phyloP scores from a whole-genome alignment of 306 rosid species.

The Lagenaria siceraria region DNA sequence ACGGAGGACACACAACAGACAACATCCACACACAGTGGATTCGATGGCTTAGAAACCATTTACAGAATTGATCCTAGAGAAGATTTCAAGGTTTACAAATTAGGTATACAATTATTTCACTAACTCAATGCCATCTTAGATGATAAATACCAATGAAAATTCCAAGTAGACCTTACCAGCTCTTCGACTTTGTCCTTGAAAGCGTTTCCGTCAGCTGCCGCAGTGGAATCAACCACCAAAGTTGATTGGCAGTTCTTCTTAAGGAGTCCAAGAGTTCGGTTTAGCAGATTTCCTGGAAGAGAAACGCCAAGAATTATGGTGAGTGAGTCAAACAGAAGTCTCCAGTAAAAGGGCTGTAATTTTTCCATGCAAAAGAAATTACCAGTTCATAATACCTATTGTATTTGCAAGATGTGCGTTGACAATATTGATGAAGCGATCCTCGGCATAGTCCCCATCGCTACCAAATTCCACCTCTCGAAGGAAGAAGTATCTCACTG shows the following conservation, averaged over 20 bases:
- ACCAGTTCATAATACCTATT: constrained; percentile 40
- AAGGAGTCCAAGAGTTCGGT: constrained; percentile 81
- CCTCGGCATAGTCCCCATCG: constrained; percentile 95
- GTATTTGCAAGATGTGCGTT: constrained; percentile 98
- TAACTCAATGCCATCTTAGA: constrained; percentile 1
- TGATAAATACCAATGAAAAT: not conserved
- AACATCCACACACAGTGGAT: not conserved
- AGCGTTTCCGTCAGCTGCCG: constrained; percentile 62
- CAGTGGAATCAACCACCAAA: constrained; percentile 53
- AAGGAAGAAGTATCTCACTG: constrained; percentile 90
- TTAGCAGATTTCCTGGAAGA: constrained; percentile 79
- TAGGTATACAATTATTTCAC: not conserved
- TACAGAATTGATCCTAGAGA: not conserved
- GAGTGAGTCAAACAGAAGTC: not conserved
- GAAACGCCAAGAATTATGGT: not conserved
- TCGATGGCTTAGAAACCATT: not conserved
- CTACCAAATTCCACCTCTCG: constrained; percentile 87
- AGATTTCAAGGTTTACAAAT: not conserved
- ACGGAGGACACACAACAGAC: not conserved
- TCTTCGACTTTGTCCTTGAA: constrained; percentile 57
- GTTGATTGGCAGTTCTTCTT: constrained; percentile 84
- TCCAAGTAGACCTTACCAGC: constrained; percentile 32
- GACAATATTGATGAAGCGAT: constrained; percentile 77
- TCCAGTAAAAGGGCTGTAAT: not conserved
- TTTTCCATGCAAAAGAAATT: not conserved